phyloP scores from a whole-genome alignment of 1,284 basidiomycete genomes.

The Grifola frondosa region DNA sequence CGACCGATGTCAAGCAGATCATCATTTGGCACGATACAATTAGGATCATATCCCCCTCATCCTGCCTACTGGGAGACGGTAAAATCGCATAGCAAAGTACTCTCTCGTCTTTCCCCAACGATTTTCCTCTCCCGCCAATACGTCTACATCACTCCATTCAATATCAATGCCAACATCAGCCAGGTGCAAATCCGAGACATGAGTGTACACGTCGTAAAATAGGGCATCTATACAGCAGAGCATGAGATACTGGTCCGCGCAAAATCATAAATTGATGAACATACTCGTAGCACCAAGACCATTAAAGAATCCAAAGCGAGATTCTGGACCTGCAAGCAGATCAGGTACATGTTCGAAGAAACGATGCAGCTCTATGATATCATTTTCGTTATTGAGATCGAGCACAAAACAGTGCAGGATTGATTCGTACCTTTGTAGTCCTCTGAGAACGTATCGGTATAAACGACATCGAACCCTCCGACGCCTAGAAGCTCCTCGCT shows the following conservation, averaged over 20 bases:
- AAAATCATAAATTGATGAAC: conserved; percentile 18
- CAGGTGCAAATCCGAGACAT: conserved; percentile 85
- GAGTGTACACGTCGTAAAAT: conserved; percentile 92
- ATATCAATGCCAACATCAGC: conserved; percentile 76
- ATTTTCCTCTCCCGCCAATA: conserved; percentile 44
- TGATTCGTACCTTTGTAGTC: conserved; percentile 64
- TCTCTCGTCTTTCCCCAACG: conserved; percentile 71
- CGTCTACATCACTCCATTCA: conserved; percentile 73
- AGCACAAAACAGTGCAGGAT: background rate
- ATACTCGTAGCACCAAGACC: conserved; percentile 93
- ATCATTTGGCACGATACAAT: background rate
- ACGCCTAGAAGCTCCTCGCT: conserved; percentile 51
- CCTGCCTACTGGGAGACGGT: conserved; percentile 59
- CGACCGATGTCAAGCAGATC: background rate
- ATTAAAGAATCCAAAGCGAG: conserved; percentile 95
- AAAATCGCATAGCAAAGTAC: conserved; percentile 71
- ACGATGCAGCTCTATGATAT: conserved; percentile 58
- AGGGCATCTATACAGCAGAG: conserved; percentile 58
- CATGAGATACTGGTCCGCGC: conserved; percentile 2
- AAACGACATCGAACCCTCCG: conserved; percentile 86
- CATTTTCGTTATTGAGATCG: conserved; percentile 1
- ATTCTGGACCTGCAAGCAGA: conserved; percentile 74
- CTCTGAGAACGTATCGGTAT: conserved; percentile 96
- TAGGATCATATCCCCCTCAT: conserved; percentile 32
- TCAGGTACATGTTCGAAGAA: conserved; percentile 88